Percentiles rank a stretch among this genome's conserved stretches.
Evolutionary conservation across 352 stramenopile genomes (phyloP).

Genomic region (Phytophthora pseudosyringae): DNA sequence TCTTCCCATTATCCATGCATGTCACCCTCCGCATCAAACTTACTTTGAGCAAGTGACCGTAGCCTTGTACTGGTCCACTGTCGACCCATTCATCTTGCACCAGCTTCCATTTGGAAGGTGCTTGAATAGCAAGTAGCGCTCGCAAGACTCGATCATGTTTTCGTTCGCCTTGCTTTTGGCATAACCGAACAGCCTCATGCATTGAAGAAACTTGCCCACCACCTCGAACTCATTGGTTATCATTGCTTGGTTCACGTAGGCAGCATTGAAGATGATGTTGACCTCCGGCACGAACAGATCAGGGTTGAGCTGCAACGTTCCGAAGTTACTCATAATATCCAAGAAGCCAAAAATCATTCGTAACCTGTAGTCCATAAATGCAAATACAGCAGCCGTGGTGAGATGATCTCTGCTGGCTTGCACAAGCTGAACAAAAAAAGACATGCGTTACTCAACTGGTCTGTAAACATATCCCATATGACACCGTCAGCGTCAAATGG

Average conservation of each 20-base stretch:
- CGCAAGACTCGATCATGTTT: conserved; percentile 60
- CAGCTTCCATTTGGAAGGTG: conserved; percentile 80
- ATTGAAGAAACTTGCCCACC: conserved; percentile 78
- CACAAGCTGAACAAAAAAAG: background rate
- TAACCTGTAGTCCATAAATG: conserved; percentile 49
- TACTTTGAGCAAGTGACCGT: conserved; percentile 86
- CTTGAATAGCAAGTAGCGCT: conserved; percentile 69
- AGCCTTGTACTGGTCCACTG: conserved; percentile 80
- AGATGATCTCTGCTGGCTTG: background rate
- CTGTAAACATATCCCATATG: conserved; percentile 67
- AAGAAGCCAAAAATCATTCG: conserved; percentile 82
- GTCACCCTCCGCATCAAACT: conserved; percentile 12
- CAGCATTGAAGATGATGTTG: conserved; percentile 76
- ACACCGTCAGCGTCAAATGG: conserved; percentile 67
- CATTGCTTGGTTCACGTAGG: conserved; percentile 83
- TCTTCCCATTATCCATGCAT: background rate
- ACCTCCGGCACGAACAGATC: conserved; percentile 74
- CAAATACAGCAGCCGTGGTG: conserved; percentile 14
- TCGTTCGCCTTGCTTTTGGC: conserved; percentile 42
- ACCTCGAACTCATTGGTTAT: conserved; percentile 71
- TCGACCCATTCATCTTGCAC: conserved; percentile 61
- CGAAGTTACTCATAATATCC: conserved; percentile 84
- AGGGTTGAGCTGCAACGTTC: conserved; percentile 69
- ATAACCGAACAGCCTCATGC: conserved; percentile 76
- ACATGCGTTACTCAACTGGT: conserved; percentile 59